These are phyloP conservation scores for Cercospora sp. DNA, from an alignment of 2,329 filamentous ascomycete species.

Conservation along the genomic window DNA sequence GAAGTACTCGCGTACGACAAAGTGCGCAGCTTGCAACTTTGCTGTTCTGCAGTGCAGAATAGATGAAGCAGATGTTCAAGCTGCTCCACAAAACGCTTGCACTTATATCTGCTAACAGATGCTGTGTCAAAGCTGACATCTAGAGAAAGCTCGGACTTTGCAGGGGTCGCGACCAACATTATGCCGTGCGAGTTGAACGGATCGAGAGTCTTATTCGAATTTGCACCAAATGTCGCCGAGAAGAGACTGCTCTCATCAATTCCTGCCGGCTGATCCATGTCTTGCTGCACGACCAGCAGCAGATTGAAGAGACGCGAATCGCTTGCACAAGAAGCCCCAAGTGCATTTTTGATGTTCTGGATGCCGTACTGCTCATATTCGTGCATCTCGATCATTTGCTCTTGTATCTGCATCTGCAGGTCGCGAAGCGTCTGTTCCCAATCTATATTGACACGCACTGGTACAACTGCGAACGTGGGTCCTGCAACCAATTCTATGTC, in stretches of 20 bases:
- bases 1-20: not conserved
- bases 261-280: too few species aligned
- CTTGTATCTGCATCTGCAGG: conserved; percentile 11
- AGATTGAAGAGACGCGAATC: conserved; percentile 58
- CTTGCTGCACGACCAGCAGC: conserved; percentile 49
- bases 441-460: conserved; percentile 12
- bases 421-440: not conserved
- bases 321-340: not conserved
- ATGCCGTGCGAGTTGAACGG: conserved; percentile 1
- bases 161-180: not conserved
- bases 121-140: conserved; percentile 3
- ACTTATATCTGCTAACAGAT: conserved; percentile 2
- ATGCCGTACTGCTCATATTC: conserved; percentile 18
- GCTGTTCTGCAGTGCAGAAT: conserved; percentile 1
- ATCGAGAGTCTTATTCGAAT: not conserved
- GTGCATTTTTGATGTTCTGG: not conserved
- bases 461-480: conserved; percentile 18
- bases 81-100: conserved; percentile 5
- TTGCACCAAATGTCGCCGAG: not conserved
- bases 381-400: conserved; percentile 18
- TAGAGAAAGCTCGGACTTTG: not conserved
- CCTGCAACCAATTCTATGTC: conserved; percentile 12
- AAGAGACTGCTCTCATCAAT: not conserved
- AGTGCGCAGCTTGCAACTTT: not conserved
- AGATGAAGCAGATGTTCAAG: conserved; percentile 12